Evolutionary conservation across 2,329 filamentous ascomycete genomes (phyloP).

Genomic region (Didymella pomorum): DNA sequence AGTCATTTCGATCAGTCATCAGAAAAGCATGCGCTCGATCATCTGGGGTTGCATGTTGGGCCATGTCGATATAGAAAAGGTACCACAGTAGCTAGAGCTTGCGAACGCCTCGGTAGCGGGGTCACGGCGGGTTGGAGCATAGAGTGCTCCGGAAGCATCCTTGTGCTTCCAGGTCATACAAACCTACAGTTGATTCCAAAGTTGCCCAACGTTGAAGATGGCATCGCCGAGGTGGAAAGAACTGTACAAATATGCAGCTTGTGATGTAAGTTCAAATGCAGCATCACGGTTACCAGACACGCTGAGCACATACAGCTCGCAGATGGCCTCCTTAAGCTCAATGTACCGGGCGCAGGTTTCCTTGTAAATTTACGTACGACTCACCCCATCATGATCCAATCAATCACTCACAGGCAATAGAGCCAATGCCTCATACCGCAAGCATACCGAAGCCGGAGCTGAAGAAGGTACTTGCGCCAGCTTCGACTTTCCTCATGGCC

Average conservation of each 20-base stretch:
- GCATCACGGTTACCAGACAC: background rate
- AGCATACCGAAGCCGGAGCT: conserved; percentile 26
- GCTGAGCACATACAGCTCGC: conserved; percentile 54
- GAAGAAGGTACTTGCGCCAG: conserved; percentile 58
- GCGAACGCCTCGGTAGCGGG: conserved; percentile 31
- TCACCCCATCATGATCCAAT: conserved; percentile 30
- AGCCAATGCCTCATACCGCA: conserved; percentile 37
- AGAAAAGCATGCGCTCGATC: background rate
- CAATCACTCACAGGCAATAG: conserved; percentile 23
- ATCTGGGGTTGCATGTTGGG: background rate
- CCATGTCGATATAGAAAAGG: background rate
- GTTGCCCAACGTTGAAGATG: conserved; percentile 23
- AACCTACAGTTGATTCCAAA: background rate
- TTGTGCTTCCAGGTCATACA: background rate
- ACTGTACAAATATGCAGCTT: conserved; percentile 45
- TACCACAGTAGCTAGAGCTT: too few relatives aligned
- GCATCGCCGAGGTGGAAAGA: conserved; percentile 41
- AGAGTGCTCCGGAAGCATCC: conserved; percentile 1
- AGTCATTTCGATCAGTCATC: background rate
- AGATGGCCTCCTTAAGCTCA: conserved; percentile 75
- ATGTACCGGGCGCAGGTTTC: conserved; percentile 71
- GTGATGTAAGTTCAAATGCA: conserved; percentile 36
- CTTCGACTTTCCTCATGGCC: conserved; percentile 70
- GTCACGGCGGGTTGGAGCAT: conserved; percentile 17
- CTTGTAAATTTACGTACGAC: conserved; percentile 67